Evolutionary conservation across 805 yeast species (phyloP), one percentile per base, ranked within the genome.

Genomic region (Torulaspora delbrueckii): DNA sequence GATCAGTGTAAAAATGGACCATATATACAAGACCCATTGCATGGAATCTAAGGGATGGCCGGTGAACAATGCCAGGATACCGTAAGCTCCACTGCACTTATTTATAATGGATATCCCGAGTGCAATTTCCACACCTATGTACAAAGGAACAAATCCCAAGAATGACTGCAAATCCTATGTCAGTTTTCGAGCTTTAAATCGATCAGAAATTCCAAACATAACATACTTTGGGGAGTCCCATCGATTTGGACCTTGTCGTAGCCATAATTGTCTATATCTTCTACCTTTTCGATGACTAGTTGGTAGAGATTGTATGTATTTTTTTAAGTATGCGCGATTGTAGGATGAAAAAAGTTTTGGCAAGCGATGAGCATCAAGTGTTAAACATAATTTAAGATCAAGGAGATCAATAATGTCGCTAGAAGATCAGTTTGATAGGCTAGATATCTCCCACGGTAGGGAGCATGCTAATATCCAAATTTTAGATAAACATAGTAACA

Each of bases 21-120:
- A 63, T 13, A 84, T 55, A 63, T 90, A 88, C 53, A 82, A 79
- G 1, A 84, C 48, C 93, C 96, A 86, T 61, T 91, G 97, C 68
- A 85, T 70, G 49, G 82, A 77, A 48, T 81, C 82, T 45, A 90
- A 73, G 2, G 93, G 93, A 60, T 90, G 96, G 1, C 96, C 93
- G 0, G 97, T 90, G 58, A 91, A 76, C 22, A 91, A 64, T 1
- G 97, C 89, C 18, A 89, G 69, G 28, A 91, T 70, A 24, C 97
- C 99, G 65, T 84, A 91, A 16, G 81, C 72, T 8, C 98, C 96
- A 47, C 95, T 81, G 54, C 90, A 86, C 62, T 90, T 90, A 70
- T 91, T 91, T 52, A 90, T 73, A 30, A 89, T 76, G 12, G 90
- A 84, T 30, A 86, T 72, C 1, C 86, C 83, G 4, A 89, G 72